Percentiles rank a stretch among this genome's conserved stretches.
phyloP scores from a whole-genome alignment of 2,329 filamentous ascomycete species.

The Penicillium sp. region DNA sequence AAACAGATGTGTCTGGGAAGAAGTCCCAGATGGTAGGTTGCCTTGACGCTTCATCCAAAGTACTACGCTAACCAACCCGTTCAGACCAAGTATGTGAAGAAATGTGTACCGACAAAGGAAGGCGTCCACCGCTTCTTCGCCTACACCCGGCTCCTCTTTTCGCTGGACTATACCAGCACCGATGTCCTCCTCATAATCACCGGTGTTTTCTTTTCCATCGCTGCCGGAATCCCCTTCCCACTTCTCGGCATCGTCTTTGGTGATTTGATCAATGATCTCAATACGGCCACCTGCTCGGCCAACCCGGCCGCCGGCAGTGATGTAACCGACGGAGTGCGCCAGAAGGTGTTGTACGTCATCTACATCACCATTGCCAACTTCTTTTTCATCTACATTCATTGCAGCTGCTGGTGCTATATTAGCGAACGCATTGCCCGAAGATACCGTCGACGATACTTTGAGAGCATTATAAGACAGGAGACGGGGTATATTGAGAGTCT shows the following conservation, averaged over 20 bases:
- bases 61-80: background rate
- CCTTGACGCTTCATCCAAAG: background rate
- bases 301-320: conserved; percentile 7
- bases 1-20: background rate
- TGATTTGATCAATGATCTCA: conserved; percentile 39
- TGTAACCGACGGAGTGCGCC: conserved; percentile 20
- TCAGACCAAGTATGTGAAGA: conserved; percentile 13
- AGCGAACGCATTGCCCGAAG: conserved; percentile 61
- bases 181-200: conserved; percentile 27
- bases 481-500: conserved; percentile 61
- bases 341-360: conserved; percentile 57
- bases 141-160: conserved; percentile 25
- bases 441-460: conserved; percentile 58
- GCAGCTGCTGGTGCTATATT: conserved; percentile 60
- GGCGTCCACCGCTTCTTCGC: conserved; percentile 19
- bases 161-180: conserved; percentile 25
- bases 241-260: conserved; percentile 40
- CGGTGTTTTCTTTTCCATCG: conserved; percentile 32
- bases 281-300: conserved; percentile 27
- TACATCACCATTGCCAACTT: conserved; percentile 63
- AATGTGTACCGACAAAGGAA: conserved; percentile 20
- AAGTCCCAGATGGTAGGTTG: background rate
- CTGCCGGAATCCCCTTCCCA: conserved; percentile 38
- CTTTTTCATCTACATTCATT: conserved; percentile 59
- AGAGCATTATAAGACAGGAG: conserved; percentile 56